Percentiles rank a stretch among this genome's conserved stretches.
Conservation (phyloP, 116 monocot genomes). For the Trichopus zeylanicus region DNA sequence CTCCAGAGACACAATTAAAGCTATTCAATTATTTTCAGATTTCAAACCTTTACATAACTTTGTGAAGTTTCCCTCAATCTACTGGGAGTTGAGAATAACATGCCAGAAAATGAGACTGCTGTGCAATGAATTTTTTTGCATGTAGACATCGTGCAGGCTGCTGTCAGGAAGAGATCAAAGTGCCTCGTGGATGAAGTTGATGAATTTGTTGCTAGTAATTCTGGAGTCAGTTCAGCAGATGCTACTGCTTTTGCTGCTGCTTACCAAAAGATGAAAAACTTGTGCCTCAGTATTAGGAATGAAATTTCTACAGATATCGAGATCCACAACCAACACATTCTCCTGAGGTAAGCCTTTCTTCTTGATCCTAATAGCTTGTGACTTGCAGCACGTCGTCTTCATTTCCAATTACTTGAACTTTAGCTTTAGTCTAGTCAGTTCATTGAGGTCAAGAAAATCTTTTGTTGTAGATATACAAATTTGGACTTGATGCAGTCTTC, state of each 20-base stretch:
- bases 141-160: constrained; percentile 35
- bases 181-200: constrained; percentile 78
- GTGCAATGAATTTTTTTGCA: not conserved
- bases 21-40: constrained; percentile 91
- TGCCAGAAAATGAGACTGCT: too few relatives aligned
- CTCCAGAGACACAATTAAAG: constrained; percentile 86
- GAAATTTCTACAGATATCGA: constrained; percentile 94
- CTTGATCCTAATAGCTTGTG: too few relatives aligned
- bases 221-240: constrained; percentile 47
- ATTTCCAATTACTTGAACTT: too few relatives aligned
- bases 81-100: too few relatives aligned
- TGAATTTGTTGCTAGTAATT: constrained; percentile 56
- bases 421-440: too few relatives aligned
- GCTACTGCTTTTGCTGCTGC: constrained; percentile 46
- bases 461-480: too few relatives aligned
- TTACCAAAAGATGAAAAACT: constrained; percentile 73
- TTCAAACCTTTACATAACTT: not conserved
- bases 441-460: too few relatives aligned
- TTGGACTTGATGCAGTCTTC: too few relatives aligned
- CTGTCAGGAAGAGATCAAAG: constrained; percentile 81
- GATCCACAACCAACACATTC: constrained; percentile 76
- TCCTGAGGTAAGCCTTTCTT: constrained; percentile 71
- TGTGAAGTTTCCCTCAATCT: not conserved
- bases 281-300: constrained; percentile 75
- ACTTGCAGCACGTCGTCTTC: too few relatives aligned